phyloP scores from a whole-genome alignment of 2,329 filamentous ascomycete species.

The Septoria petroselini region DNA sequence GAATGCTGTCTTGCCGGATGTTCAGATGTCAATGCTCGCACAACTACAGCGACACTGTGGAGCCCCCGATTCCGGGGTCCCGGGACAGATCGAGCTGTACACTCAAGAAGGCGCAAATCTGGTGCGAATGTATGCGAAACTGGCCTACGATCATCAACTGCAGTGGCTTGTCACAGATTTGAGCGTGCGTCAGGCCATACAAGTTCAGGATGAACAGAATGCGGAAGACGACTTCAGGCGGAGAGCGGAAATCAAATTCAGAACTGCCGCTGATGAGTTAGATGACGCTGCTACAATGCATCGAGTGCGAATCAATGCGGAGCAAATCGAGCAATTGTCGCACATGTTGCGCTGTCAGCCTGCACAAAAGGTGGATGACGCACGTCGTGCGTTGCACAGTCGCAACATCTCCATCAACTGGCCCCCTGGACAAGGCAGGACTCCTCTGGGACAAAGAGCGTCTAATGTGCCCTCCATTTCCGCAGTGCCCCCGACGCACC shows the following conservation, averaged over 20 bases:
- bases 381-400: neutral
- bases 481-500: neutral
- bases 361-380: neutral
- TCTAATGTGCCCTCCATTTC: neutral
- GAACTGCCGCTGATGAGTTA: too few relatives aligned
- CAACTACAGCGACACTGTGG: conserved; percentile 7
- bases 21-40: neutral
- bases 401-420: too few relatives aligned
- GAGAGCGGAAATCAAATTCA: neutral
- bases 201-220: too few relatives aligned
- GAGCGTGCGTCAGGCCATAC: neutral
- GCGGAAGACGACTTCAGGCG: neutral
- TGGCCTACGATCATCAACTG: neutral
- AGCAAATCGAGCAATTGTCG: neutral
- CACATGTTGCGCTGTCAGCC: neutral
- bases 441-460: neutral
- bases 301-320: neutral
- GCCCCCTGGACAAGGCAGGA: neutral
- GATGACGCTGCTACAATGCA: neutral
- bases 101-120: conserved; percentile 6
- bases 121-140: neutral
- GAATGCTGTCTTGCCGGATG: neutral
- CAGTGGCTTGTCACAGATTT: conserved; percentile 4
- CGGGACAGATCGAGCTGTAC: neutral
- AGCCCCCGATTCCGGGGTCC: neutral